Conservation (phyloP, 345 rosid species). For the Conringia planisiliqua region DNA sequence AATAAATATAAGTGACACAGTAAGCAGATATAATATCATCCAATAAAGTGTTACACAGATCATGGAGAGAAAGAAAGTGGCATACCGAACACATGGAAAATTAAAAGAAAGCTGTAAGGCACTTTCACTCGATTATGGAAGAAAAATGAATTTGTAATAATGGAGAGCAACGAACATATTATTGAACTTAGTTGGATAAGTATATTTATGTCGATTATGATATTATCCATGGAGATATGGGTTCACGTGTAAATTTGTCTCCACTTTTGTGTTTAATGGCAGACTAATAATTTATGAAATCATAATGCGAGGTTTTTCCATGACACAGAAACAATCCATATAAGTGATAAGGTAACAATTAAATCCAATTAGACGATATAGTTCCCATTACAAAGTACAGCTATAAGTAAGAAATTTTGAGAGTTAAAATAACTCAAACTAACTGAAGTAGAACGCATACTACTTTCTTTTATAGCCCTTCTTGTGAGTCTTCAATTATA, state of each 20-base stretch:
- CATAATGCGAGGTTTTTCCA: not conserved
- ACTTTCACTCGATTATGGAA: not conserved
- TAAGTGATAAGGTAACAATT: not conserved
- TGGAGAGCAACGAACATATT: not conserved
- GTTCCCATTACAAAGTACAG: not conserved
- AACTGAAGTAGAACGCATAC: not conserved
- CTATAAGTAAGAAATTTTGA: not conserved
- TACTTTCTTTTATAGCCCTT: not conserved
- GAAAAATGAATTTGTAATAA: constrained; percentile 11
- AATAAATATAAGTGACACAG: not conserved
- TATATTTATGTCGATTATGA: not conserved
- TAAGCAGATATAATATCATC: constrained; percentile 3
- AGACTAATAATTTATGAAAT: not conserved
- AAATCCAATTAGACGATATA: not conserved
- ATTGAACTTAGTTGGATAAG: constrained; percentile 4
- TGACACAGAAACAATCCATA: not conserved
- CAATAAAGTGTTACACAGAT: not conserved
- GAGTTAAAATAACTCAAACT: not conserved
- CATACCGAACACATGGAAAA: constrained; percentile 28
- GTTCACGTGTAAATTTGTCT: constrained; percentile 16
- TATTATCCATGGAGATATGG: not conserved
- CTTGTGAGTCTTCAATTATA: not conserved
- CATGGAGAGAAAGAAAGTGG: constrained; percentile 30
- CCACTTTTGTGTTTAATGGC: not conserved
- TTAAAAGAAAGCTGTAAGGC: constrained; percentile 15